These are phyloP conservation scores for Dactylellina parvicollis DNA, from an alignment of 2,329 filamentous ascomycete genomes.

Conservation along the genomic window DNA sequence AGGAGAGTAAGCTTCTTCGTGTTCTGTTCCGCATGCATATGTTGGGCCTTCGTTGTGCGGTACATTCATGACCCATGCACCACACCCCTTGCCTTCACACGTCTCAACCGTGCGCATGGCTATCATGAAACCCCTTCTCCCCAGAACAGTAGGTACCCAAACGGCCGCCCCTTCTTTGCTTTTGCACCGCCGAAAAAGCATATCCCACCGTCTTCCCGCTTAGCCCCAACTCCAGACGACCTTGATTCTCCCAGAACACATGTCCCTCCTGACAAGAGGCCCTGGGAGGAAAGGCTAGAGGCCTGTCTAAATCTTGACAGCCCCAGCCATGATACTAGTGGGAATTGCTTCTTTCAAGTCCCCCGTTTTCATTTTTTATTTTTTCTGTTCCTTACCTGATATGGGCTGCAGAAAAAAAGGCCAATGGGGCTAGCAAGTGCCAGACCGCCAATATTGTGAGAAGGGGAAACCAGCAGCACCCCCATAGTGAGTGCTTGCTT, in stretches of 20 bases:
- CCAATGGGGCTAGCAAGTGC: slow-evolving; percentile 1
- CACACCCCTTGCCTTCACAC: slow-evolving; percentile 49
- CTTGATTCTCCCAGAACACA: slow-evolving; percentile 52
- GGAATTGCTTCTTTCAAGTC: slow-evolving; percentile 41
- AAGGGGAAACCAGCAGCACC: slow-evolving; percentile 43
- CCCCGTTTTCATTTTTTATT: slow-evolving; percentile 9
- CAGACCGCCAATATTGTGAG: slow-evolving; percentile 38
- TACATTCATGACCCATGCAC: slow-evolving; percentile 44
- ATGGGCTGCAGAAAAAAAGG: slow-evolving; percentile 41
- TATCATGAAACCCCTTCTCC: slow-evolving; percentile 52
- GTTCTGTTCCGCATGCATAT: slow-evolving; percentile 18
- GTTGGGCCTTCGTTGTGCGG: slow-evolving; percentile 11
- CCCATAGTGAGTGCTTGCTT: slow-evolving; percentile 23
- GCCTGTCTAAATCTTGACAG: slow-evolving; percentile 43
- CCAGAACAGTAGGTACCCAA: slow-evolving; percentile 51
- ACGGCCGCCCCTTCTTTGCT: slow-evolving; percentile 31
- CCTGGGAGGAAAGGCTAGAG: slow-evolving; percentile 32
- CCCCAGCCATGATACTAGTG: slow-evolving; percentile 17
- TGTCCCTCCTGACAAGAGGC: slow-evolving; percentile 47
- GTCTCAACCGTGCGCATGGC: slow-evolving; percentile 53
- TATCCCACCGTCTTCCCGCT: slow-evolving; percentile 18
- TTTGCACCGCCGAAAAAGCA: slow-evolving; percentile 38
- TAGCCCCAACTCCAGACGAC: slow-evolving; percentile 43
- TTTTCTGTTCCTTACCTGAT: slow-evolving; percentile 44
- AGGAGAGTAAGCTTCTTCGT: slow-evolving; percentile 3